Conservation (phyloP, 495 filamentous ascomycete species). For the Cercophora scortea region DNA sequence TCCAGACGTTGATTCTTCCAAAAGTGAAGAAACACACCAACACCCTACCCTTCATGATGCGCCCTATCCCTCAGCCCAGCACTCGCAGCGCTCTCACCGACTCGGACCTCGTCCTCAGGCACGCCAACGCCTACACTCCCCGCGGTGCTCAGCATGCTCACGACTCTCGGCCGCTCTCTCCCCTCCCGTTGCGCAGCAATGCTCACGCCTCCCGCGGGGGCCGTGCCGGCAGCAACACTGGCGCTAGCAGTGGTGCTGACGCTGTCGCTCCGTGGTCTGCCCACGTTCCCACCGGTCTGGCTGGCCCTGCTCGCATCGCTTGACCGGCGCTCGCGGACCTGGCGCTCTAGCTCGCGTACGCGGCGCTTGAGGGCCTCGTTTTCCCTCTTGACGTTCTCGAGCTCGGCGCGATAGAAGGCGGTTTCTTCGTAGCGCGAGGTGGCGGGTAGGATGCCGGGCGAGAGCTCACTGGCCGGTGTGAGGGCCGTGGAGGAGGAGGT, state of each 20-base stretch:
- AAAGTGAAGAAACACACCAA: no score
- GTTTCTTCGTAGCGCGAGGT: slow-evolving; percentile 66
- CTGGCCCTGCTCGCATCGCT: slow-evolving; percentile 31
- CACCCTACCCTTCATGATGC: no score
- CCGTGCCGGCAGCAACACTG: slow-evolving; percentile 28
- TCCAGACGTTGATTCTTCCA: no score
- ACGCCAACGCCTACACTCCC: slow-evolving; percentile 34
- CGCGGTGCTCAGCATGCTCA: slow-evolving; percentile 26
- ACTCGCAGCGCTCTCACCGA: slow-evolving; percentile 51
- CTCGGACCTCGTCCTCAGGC: slow-evolving; percentile 41
- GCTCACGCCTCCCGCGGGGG: slow-evolving; percentile 17
- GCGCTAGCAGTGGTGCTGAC: slow-evolving; percentile 32
- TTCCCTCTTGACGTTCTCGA: slow-evolving; percentile 68
- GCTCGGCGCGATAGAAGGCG: slow-evolving; percentile 56
- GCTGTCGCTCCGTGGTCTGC: slow-evolving; percentile 25
- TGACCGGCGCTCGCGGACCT: slow-evolving; percentile 35
- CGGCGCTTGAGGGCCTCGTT: slow-evolving; percentile 70
- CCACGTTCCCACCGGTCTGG: not conserved
- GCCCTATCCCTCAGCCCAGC: slow-evolving; percentile 20
- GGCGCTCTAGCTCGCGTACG: slow-evolving; percentile 64
- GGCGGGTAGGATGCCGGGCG: slow-evolving; percentile 40
- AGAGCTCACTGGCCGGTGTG: slow-evolving; percentile 23
- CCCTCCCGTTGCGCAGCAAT: slow-evolving; percentile 22
- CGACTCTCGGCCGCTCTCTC: slow-evolving; percentile 23
- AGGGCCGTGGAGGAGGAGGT: slow-evolving; percentile 6